phyloP scores from a whole-genome alignment of 1,284 basidiomycete genomes.

The Coniophora puteana region DNA sequence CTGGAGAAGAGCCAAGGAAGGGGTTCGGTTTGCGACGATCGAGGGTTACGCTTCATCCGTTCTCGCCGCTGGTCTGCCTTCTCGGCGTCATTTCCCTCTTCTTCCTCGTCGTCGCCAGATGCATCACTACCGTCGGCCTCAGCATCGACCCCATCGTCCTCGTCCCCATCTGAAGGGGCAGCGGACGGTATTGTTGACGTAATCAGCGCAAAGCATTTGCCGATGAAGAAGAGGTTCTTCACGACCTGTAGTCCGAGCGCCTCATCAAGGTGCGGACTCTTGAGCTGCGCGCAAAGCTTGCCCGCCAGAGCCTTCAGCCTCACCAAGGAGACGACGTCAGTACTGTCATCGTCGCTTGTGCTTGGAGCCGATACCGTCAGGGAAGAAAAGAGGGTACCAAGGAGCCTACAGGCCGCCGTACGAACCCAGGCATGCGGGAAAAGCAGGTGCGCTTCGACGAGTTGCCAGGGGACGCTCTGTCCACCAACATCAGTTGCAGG shows the following conservation, averaged over 20 bases:
- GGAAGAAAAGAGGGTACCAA: conserved; percentile 64
- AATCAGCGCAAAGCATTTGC: conserved; percentile 63
- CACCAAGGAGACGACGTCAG: conserved; percentile 31
- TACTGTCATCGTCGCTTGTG: conserved; percentile 12
- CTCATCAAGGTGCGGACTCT: conserved; percentile 79
- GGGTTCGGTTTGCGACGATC: no score
- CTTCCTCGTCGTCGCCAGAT: conserved; percentile 29
- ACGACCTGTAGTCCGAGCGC: conserved; percentile 82
- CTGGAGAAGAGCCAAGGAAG: conserved; percentile 93
- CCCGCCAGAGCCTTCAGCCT: conserved; percentile 72
- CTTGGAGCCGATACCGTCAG: conserved; percentile 39
- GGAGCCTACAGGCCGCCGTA: conserved; percentile 72
- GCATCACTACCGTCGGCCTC: conserved; percentile 20
- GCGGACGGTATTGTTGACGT: conserved; percentile 14
- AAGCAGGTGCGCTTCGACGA: conserved; percentile 66
- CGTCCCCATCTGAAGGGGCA: conserved; percentile 17
- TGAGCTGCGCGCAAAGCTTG: conserved; percentile 79
- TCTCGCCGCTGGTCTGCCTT: conserved; percentile 26
- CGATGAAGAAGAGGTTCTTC: conserved; percentile 92
- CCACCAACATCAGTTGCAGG: conserved; percentile 11
- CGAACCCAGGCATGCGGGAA: conserved; percentile 97
- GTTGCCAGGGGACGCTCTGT: conserved; percentile 57
- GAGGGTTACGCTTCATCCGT: conserved; percentile 48
- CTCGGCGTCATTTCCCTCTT: conserved; percentile 31
- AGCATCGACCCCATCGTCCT: conserved; percentile 1